Evolutionary conservation across 1,139 yeast species (phyloP).

Genomic region (Pichia sp.): DNA sequence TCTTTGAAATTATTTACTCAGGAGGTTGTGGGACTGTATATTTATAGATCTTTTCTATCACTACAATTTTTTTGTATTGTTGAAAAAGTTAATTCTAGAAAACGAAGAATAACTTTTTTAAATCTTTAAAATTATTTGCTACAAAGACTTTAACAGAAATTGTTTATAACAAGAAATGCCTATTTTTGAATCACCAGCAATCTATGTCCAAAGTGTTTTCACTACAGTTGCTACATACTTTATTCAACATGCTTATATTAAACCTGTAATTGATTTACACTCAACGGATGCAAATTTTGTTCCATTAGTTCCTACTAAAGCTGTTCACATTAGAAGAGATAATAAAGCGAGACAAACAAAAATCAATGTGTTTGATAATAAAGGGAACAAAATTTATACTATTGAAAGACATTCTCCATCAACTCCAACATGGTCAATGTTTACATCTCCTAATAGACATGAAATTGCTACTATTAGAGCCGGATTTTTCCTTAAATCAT

Average conservation of each 20-base stretch:
- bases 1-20: too few relatives aligned
- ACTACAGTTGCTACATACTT: slow-evolving; percentile 35
- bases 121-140: neutral
- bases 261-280: slow-evolving; percentile 32
- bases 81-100: too few relatives aligned
- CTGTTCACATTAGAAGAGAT: slow-evolving; percentile 42
- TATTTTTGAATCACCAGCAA: slow-evolving; percentile 39
- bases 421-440: slow-evolving; percentile 47
- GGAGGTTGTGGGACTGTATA: too few relatives aligned
- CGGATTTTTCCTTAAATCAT: slow-evolving; percentile 38
- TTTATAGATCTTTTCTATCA: too few relatives aligned
- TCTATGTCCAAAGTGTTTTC: slow-evolving; percentile 34
- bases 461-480: slow-evolving; percentile 48
- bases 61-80: too few relatives aligned
- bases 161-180: slow-evolving; percentile 25
- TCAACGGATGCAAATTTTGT: slow-evolving; percentile 33
- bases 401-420: slow-evolving; percentile 45
- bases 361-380: slow-evolving; percentile 42
- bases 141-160: neutral
- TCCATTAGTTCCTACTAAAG: slow-evolving; percentile 39
- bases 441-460: slow-evolving; percentile 37
- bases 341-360: slow-evolving; percentile 38
- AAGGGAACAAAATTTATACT: slow-evolving; percentile 38
- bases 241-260: slow-evolving; percentile 35
- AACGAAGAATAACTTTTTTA: too few relatives aligned